These are phyloP conservation scores for Pezicula rhizophila DNA, from an alignment of 2,329 filamentous ascomycete species.

Conservation along the genomic window DNA sequence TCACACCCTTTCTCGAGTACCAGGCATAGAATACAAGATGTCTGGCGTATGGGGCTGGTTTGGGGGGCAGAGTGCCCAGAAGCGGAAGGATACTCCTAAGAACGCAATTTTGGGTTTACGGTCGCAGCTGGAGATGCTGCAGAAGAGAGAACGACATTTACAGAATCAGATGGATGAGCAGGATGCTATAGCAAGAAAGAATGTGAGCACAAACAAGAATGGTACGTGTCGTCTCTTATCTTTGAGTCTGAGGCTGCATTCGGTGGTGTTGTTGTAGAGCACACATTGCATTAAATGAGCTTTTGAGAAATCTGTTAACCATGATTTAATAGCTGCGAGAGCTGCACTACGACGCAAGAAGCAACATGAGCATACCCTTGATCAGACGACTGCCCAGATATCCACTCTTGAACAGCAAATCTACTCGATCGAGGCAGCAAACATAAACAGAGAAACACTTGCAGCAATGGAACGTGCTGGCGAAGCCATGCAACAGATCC, in stretches of 20 bases:
- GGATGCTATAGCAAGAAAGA: constrained; percentile 80
- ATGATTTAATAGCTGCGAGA: constrained; percentile 65
- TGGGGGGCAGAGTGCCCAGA: constrained; percentile 73
- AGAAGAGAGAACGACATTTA: constrained; percentile 90
- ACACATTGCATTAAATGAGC: not conserved
- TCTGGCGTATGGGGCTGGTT: constrained; percentile 83
- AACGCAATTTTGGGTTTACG: constrained; percentile 88
- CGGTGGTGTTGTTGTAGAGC: no score
- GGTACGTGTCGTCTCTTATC: constrained; percentile 49
- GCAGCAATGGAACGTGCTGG: constrained; percentile 89
- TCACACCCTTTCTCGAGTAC: constrained; percentile 5
- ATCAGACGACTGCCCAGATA: constrained; percentile 86
- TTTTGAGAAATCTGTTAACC: constrained; percentile 7
- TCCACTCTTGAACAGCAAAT: constrained; percentile 91
- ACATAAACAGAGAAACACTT: constrained; percentile 96
- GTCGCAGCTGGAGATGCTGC: constrained; percentile 91
- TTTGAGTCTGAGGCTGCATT: not conserved
- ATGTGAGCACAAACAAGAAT: constrained; percentile 82
- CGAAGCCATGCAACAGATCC: constrained; percentile 87
- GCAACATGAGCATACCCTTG: constrained; percentile 81
- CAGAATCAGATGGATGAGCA: constrained; percentile 92
- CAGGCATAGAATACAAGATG: constrained; percentile 37
- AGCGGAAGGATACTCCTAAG: constrained; percentile 91
- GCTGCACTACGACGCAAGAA: constrained; percentile 91
- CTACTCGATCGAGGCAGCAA: constrained; percentile 93